Conservation (phyloP, 2,329 filamentous ascomycete genomes). For the Fusarium nygamai region DNA sequence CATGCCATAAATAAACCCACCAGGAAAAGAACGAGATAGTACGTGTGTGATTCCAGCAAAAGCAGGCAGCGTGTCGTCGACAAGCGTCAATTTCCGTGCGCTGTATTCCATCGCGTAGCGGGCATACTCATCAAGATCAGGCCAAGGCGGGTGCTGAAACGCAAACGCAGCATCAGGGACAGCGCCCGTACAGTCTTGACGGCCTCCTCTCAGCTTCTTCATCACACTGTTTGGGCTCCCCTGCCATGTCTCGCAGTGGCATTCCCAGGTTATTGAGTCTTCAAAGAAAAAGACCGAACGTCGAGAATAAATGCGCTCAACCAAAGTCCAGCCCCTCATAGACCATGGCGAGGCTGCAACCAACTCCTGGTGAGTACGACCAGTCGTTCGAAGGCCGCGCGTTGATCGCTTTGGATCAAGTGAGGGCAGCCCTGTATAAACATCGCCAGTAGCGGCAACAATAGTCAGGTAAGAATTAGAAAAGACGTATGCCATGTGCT, state of each 20-base stretch:
- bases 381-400: conserved; percentile 39
- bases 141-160: conserved; percentile 55
- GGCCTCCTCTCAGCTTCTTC: conserved; percentile 46
- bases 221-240: conserved; percentile 46
- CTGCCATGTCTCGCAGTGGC: conserved; percentile 57
- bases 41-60: conserved; percentile 56
- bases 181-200: conserved; percentile 47
- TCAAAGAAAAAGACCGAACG: conserved; percentile 57
- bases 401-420: conserved; percentile 49
- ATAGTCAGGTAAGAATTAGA: conserved; percentile 57
- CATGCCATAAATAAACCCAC: conserved; percentile 58
- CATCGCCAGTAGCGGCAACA: conserved; percentile 54
- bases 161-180: conserved; percentile 48
- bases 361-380: conserved; percentile 51
- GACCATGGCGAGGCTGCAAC: conserved; percentile 53
- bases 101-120: conserved; percentile 57
- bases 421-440: conserved; percentile 50
- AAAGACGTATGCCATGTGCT: conserved; percentile 58
- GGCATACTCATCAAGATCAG: conserved; percentile 58
- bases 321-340: conserved; percentile 55
- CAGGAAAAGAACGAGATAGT: conserved; percentile 53
- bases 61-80: conserved; percentile 55
- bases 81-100: conserved; percentile 50
- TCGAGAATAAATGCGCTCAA: conserved; percentile 55
- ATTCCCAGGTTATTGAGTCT: conserved; percentile 56